Conservation (phyloP, 2,329 filamentous ascomycete species). For the Calonectria henricotiae region DNA sequence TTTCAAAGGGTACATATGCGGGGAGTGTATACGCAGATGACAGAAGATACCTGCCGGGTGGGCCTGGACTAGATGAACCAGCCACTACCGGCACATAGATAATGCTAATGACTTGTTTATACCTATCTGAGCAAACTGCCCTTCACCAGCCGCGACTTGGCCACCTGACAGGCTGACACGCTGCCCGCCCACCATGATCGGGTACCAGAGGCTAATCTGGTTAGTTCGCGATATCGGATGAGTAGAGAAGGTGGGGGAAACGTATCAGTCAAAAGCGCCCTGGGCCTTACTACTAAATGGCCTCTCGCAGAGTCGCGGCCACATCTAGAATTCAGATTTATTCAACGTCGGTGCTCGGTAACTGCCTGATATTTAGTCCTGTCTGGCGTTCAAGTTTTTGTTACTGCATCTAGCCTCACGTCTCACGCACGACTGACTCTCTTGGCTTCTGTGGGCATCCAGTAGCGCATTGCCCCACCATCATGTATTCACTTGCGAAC, state of each 20-base stretch:
- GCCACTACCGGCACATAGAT: constrained; percentile 40
- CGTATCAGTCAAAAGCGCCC: constrained; percentile 17
- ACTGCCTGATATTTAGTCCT: background rate
- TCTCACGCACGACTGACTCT: background rate
- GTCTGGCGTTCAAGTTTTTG: background rate
- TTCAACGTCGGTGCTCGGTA: background rate
- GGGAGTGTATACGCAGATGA: constrained; percentile 38
- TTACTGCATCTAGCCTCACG: background rate
- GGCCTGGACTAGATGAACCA: constrained; percentile 43
- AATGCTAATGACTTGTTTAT: constrained; percentile 51
- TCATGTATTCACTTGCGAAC: constrained; percentile 30
- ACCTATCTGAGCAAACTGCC: constrained; percentile 37
- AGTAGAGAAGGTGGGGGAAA: constrained; percentile 9
- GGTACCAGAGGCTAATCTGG: constrained; percentile 30
- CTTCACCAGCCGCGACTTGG: constrained; percentile 17
- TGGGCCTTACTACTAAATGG: background rate
- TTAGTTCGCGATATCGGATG: constrained; percentile 37
- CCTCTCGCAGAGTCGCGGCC: background rate
- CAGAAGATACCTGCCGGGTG: constrained; percentile 47
- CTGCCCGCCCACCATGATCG: constrained; percentile 26
- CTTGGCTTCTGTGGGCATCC: background rate
- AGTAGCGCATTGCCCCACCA: background rate
- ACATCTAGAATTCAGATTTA: constrained; percentile 4
- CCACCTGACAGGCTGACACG: constrained; percentile 23
- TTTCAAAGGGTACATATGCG: constrained; percentile 23